Evolutionary conservation across 2,329 filamentous ascomycete genomes (phyloP).

Genomic region (Ustulina deusta): DNA sequence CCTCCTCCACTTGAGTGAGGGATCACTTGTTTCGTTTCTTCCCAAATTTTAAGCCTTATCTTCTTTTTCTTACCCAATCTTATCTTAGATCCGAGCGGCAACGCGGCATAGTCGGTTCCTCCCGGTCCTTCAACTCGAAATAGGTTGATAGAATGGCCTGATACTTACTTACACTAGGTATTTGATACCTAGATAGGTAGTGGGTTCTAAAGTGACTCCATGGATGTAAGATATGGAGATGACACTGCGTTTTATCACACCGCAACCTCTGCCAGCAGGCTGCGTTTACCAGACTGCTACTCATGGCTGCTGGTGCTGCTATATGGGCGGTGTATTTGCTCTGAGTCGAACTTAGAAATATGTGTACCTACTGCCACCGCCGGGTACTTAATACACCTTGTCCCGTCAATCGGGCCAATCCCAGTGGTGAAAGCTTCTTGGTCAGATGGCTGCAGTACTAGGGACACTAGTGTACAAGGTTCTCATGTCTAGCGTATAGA

Average conservation of each 20-base stretch:
- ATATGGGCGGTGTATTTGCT: too few species aligned
- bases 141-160: conserved; percentile 1
- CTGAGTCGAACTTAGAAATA: not conserved
- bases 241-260: conserved; percentile 4
- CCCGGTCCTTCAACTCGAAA: not conserved
- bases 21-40: conserved; percentile 3
- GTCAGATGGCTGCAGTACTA: conserved; percentile 35
- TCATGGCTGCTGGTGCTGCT: not conserved
- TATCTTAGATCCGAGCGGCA: not conserved
- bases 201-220: not conserved
- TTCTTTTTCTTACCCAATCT: not conserved
- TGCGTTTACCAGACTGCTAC: not conserved
- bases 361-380: not conserved
- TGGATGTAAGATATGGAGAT: not conserved
- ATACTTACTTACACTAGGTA: not conserved
- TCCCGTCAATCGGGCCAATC: conserved; percentile 10
- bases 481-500: conserved; percentile 14
- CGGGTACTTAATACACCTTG: conserved; percentile 4
- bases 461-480: conserved; percentile 13
- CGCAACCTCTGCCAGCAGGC: conserved; percentile 1
- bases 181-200: conserved; percentile 6
- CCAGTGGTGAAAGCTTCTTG: conserved; percentile 33
- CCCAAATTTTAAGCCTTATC: not conserved
- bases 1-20: not conserved
- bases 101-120: not conserved